Conservation (phyloP, 2,329 filamentous ascomycete species). For the Chaetomium strumarium region DNA sequence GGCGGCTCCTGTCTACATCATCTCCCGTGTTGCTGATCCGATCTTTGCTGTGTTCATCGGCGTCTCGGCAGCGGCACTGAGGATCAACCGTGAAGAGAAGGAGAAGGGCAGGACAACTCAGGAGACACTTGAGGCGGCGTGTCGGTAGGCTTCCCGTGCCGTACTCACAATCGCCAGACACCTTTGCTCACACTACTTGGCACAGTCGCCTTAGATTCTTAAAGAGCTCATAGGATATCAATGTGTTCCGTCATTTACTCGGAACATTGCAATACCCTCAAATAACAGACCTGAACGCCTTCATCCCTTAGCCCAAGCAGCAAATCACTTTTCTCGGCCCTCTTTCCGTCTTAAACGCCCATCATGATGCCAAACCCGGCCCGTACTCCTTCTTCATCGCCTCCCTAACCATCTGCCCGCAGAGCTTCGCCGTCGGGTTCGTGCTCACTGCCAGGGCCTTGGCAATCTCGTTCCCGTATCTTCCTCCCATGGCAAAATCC, state of each 20-base stretch:
- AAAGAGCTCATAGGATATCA: constrained; percentile 13
- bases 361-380: constrained; percentile 38
- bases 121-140: constrained; percentile 43
- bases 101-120: constrained; percentile 48
- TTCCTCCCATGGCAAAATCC: constrained; percentile 58
- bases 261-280: neutral
- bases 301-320: neutral
- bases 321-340: neutral
- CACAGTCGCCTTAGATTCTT: constrained; percentile 19
- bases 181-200: neutral
- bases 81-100: constrained; percentile 56
- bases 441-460: constrained; percentile 58
- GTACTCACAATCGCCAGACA: neutral
- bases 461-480: constrained; percentile 60
- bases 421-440: constrained; percentile 64
- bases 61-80: constrained; percentile 47
- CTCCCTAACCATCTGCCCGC: constrained; percentile 62
- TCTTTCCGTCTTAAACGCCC: neutral
- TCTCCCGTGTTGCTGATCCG: constrained; percentile 53
- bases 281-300: constrained; percentile 6
- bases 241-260: neutral
- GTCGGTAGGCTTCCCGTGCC: constrained; percentile 35
- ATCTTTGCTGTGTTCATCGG: constrained; percentile 55
- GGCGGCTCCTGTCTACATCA: constrained; percentile 53
- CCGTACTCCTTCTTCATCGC: constrained; percentile 65